Conservation (phyloP, 768 basidiomycete genomes). For the Leucocoprinus birnbaumii region DNA sequence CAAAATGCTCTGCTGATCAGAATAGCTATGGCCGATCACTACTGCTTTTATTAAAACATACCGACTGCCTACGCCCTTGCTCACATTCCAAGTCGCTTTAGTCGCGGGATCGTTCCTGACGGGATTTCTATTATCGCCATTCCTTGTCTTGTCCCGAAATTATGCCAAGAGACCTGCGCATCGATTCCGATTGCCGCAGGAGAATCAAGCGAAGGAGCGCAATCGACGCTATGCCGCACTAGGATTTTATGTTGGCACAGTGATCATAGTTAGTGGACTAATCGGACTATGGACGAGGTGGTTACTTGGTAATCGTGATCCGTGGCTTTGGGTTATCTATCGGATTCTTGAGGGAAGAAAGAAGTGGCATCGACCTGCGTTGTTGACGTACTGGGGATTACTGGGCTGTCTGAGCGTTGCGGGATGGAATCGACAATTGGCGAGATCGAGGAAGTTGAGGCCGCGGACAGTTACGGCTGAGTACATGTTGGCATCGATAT, state of each 20-base stretch:
- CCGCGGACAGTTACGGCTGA: slow-evolving; percentile 32
- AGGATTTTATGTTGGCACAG: slow-evolving; percentile 77
- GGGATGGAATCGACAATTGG: slow-evolving; percentile 92
- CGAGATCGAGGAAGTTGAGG: slow-evolving; percentile 68
- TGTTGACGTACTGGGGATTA: slow-evolving; percentile 84
- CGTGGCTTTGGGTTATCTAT: slow-evolving; percentile 82
- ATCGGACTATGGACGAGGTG: slow-evolving; percentile 93
- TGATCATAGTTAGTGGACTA: slow-evolving; percentile 74
- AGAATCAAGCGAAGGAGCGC: slow-evolving; percentile 81
- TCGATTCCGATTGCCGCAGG: slow-evolving; percentile 79
- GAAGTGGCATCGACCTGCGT: slow-evolving; percentile 74
- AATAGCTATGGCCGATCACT: slow-evolving; percentile 74
- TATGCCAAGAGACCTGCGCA: slow-evolving; percentile 84
- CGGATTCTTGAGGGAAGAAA: slow-evolving; percentile 75
- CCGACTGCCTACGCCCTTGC: slow-evolving; percentile 87
- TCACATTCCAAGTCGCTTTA: slow-evolving; percentile 89
- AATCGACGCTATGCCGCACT: slow-evolving; percentile 82
- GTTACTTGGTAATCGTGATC: slow-evolving; percentile 78
- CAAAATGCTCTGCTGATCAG: neutral
- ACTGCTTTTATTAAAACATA: slow-evolving; percentile 89
- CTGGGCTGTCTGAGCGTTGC: slow-evolving; percentile 84
- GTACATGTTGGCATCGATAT: slow-evolving; percentile 3
- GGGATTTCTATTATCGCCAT: slow-evolving; percentile 93
- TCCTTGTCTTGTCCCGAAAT: slow-evolving; percentile 88
- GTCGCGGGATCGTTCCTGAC: slow-evolving; percentile 89